Percentiles rank a stretch among this genome's conserved stretches.
These are phyloP conservation scores for Aspergillus ochraceus DNA, from an alignment of 2,329 filamentous ascomycete species.

Conservation along the genomic window DNA sequence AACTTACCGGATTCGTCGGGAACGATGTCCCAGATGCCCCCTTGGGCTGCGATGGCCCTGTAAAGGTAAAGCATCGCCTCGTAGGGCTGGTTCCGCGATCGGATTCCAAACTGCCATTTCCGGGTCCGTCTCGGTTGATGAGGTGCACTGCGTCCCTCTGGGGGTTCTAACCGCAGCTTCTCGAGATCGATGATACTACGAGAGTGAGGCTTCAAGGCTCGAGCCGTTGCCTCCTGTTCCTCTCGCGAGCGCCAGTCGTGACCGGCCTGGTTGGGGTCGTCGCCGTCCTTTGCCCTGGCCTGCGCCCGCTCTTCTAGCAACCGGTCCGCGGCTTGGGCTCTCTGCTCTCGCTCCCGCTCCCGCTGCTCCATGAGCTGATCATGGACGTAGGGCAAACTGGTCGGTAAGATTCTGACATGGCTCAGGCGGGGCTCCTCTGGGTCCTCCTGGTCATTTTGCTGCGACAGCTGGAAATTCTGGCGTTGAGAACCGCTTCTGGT, in stretches of 20 bases:
- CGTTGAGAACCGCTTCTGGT: conserved; percentile 28
- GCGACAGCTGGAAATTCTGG: conserved; percentile 23
- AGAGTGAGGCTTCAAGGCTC: conserved; percentile 82
- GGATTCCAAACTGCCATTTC: conserved; percentile 97
- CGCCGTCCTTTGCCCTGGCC: conserved; percentile 15
- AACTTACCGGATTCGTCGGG: conserved; percentile 41
- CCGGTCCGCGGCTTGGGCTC: conserved; percentile 26
- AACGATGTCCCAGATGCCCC: conserved; percentile 77
- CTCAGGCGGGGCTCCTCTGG: conserved; percentile 62
- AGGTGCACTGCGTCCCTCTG: conserved; percentile 48
- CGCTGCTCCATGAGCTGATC: conserved; percentile 77
- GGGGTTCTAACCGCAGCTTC: conserved; percentile 56
- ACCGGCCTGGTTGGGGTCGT: conserved; percentile 22
- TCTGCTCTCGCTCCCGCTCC: conserved; percentile 33
- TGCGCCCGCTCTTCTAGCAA: conserved; percentile 47
- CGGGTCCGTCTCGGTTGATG: conserved; percentile 64
- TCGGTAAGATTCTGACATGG: conserved; percentile 89
- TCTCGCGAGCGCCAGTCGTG: conserved; percentile 49
- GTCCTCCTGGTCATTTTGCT: conserved; percentile 28
- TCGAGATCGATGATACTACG: conserved; percentile 70
- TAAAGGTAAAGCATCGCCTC: conserved; percentile 96
- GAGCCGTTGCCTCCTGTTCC: conserved; percentile 77
- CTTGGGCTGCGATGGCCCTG: conserved; percentile 82
- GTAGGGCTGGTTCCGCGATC: conserved; percentile 88
- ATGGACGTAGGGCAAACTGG: conserved; percentile 87